These are phyloP conservation scores for Ophiostoma perfectum DNA, from an alignment of 2,329 filamentous ascomycete genomes.

Conservation along the genomic window DNA sequence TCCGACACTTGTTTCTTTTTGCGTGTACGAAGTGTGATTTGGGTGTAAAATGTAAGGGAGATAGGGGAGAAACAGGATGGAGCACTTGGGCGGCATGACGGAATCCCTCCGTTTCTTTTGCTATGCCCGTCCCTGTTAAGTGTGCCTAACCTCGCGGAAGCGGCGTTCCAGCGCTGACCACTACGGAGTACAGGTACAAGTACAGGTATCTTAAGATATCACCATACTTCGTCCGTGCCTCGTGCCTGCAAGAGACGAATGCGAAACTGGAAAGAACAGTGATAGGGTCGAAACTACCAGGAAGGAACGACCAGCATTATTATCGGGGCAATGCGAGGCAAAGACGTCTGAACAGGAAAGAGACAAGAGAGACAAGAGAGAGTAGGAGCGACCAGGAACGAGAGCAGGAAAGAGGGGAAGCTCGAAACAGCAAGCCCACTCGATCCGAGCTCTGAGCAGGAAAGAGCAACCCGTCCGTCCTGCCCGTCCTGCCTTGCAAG, in stretches of 20 bases:
- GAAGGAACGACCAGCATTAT: conserved; percentile 4
- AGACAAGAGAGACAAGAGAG: not conserved
- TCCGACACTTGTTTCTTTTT: conserved; percentile 18
- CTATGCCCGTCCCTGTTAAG: not conserved
- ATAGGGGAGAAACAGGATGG: not conserved
- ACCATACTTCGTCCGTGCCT: not conserved
- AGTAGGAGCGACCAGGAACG: not conserved
- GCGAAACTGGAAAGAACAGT: not conserved
- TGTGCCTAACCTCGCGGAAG: not conserved
- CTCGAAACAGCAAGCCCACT: too few species aligned
- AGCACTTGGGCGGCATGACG: not conserved
- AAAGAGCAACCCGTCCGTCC: not conserved
- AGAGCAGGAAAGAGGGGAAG: not conserved
- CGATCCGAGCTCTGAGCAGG: too few species aligned
- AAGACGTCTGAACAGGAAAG: not conserved
- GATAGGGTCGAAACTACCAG: not conserved
- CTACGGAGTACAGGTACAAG: not conserved
- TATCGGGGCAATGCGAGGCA: not conserved
- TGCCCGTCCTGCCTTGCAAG: not conserved
- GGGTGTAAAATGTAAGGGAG: not conserved
- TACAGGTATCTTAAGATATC: too few species aligned
- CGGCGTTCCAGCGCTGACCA: not conserved
- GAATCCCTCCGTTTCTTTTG: not conserved
- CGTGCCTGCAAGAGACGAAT: conserved; percentile 14
- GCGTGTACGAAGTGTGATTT: not conserved